A percentile compares a stretch with the other conserved stretches of the same genome.
Evolutionary conservation across 768 basidiomycete species (phyloP).

Genomic region (Mycena metata): DNA sequence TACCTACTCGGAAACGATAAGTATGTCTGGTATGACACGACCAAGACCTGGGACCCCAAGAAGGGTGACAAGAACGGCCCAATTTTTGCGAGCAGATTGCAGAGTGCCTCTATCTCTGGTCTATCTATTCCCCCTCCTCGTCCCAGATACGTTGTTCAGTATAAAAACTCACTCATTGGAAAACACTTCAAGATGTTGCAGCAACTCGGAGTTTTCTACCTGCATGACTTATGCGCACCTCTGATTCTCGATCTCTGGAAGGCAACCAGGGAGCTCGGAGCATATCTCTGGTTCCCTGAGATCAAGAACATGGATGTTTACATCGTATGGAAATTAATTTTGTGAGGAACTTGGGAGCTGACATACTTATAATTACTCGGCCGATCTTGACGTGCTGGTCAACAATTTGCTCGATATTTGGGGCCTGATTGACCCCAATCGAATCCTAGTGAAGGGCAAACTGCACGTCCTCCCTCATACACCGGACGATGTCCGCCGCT

Average conservation of each 20-base stretch:
- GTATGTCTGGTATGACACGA: constrained; percentile 49
- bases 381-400: constrained; percentile 36
- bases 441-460: constrained; percentile 37
- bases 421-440: constrained; percentile 41
- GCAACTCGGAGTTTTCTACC: constrained; percentile 40
- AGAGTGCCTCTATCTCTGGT: constrained; percentile 43
- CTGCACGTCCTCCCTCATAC: constrained; percentile 6
- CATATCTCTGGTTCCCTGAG: constrained; percentile 48
- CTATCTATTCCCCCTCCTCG: constrained; percentile 44
- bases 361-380: no score
- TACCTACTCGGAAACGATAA: constrained; percentile 42
- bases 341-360: no score
- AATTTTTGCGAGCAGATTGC: constrained; percentile 43
- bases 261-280: constrained; percentile 47
- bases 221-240: constrained; percentile 38
- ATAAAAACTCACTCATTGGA: constrained; percentile 51
- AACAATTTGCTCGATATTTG: constrained; percentile 42
- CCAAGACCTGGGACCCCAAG: constrained; percentile 41
- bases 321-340: no score
- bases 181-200: constrained; percentile 49
- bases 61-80: constrained; percentile 30
- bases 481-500: neutral
- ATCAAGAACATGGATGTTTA: constrained; percentile 47
- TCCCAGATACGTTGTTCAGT: constrained; percentile 49
- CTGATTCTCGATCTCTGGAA: constrained; percentile 47